A percentile compares a stretch with the other conserved stretches of the same genome.
Evolutionary conservation across 257 asterid genomes (phyloP).

Genomic region (Solanum infundibuliforme): DNA sequence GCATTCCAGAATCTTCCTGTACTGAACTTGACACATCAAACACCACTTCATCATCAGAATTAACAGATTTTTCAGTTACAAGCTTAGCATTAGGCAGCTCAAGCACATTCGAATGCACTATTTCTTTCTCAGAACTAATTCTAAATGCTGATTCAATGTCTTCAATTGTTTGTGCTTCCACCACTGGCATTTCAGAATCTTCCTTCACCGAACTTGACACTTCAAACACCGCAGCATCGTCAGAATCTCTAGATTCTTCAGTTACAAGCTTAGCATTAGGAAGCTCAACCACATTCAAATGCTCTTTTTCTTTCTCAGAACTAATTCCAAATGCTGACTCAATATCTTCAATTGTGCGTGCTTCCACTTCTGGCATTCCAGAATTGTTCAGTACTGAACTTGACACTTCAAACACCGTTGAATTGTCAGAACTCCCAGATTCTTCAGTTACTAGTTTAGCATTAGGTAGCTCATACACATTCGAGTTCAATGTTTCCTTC

Average conservation of each 20-base stretch:
- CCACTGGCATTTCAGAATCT: constrained; percentile 10
- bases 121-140: constrained; percentile 6
- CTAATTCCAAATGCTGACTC: background rate
- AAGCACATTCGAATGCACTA: background rate
- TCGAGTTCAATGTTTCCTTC: background rate
- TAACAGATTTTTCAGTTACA: background rate
- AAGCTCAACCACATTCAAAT: background rate
- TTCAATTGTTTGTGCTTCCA: constrained; percentile 20
- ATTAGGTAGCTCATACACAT: background rate
- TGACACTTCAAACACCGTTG: background rate
- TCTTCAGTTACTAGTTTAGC: background rate
- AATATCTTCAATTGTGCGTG: constrained; percentile 3
- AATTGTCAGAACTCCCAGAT: background rate
- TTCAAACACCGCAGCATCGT: background rate
- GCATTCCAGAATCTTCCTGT: background rate
- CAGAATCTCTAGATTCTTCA: constrained; percentile 1
- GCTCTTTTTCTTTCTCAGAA: constrained; percentile 3
- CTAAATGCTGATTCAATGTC: constrained; percentile 15
- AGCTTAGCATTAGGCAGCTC: background rate
- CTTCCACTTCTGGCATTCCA: constrained; percentile 12
- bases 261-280: constrained; percentile 8
- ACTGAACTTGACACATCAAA: background rate
- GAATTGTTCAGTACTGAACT: background rate
- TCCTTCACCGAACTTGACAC: constrained; percentile 4
- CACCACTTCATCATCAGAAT: background rate